Evolutionary conservation across 1,139 yeast genomes (phyloP), one percentile per base, ranked within the genome.

Genomic region (Yamadazyma spencermartinsiae): DNA sequence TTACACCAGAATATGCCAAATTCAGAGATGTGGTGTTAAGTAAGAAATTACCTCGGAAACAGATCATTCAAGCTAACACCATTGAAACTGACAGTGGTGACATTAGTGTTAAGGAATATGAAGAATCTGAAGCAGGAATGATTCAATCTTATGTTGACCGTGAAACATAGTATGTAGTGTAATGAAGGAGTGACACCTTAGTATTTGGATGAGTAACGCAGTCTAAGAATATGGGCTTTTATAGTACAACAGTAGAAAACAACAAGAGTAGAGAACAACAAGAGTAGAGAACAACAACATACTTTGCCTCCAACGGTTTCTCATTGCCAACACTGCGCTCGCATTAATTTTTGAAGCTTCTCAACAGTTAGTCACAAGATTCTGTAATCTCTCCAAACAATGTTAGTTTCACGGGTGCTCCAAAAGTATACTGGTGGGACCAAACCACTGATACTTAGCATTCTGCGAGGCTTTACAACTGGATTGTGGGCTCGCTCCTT

Each of bases 21-120:
- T 83, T 74, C 56, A 76, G 96, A 63, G 82, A 80, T 41, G 68
- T 74, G 33, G 89, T 88, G 14, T 65, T 87, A 45, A 67, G 68
- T 38, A 83, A 86, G 58, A 86, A 87, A 63, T 68, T 82, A 47
- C 95, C 96, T 45, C 76, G 96, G 58, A 83, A 82, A 60, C 94
- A 86, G 58, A 76, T 84, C 52, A 80, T 88, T 42, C 96, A 88
- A 63, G 87, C 88, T 25, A 88, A 88, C 61, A 83, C 94, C 6
- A 54, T 63, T 19, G 54, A 57, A 7, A 57, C 50, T 5, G 62
- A 59, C 19, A 69, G 61, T 17, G 17, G 14, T 11, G 14, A 4
- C n/a, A 80, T 86, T 26, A 73, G 63, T 31, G 72, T 86, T 24
- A 72, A 68, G 44, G 95, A 86, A 55, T 88, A 88, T 52, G 84